phyloP scores from a whole-genome alignment of 106 monocot genomes.

The Cymbidium sinense region DNA sequence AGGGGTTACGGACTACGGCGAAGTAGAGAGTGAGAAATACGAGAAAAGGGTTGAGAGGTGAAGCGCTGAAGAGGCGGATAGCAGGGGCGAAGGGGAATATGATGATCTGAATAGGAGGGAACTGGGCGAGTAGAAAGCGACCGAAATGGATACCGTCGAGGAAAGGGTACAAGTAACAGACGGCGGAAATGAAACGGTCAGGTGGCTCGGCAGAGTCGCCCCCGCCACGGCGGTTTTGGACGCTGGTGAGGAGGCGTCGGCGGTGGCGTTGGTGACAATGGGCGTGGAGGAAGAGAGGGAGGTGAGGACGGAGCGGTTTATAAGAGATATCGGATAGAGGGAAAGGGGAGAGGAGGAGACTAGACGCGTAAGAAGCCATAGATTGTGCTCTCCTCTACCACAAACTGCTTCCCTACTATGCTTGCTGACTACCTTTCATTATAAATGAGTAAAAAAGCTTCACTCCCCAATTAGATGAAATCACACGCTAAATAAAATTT shows the following conservation, averaged over 20 bases:
- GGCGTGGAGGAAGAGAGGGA: background rate
- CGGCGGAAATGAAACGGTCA: constrained; percentile 72
- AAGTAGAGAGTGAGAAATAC: constrained; percentile 91
- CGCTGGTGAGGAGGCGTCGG: background rate
- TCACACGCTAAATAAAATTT: too few relatives aligned
- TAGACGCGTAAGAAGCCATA: constrained; percentile 4
- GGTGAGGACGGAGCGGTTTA: background rate
- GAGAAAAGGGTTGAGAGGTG: constrained; percentile 69
- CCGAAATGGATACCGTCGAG: constrained; percentile 85
- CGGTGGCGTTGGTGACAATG: background rate
- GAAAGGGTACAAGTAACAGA: constrained; percentile 91
- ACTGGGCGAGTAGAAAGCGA: constrained; percentile 61
- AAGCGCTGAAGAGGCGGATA: constrained; percentile 59
- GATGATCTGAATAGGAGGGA: constrained; percentile 50
- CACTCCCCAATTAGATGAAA: too few relatives aligned
- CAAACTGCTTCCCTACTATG: background rate
- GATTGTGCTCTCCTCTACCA: background rate
- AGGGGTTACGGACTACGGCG: constrained; percentile 81
- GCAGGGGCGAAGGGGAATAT: constrained; percentile 74
- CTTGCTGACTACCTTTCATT: background rate
- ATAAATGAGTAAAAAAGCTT: too few relatives aligned
- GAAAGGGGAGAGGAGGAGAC: background rate
- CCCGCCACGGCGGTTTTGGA: background rate
- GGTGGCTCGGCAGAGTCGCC: constrained; percentile 34
- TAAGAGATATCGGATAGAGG: background rate